Base-by-base conservation (phyloP, 768 basidiomycete genomes). In the Hygrocybe punicea region DNA sequence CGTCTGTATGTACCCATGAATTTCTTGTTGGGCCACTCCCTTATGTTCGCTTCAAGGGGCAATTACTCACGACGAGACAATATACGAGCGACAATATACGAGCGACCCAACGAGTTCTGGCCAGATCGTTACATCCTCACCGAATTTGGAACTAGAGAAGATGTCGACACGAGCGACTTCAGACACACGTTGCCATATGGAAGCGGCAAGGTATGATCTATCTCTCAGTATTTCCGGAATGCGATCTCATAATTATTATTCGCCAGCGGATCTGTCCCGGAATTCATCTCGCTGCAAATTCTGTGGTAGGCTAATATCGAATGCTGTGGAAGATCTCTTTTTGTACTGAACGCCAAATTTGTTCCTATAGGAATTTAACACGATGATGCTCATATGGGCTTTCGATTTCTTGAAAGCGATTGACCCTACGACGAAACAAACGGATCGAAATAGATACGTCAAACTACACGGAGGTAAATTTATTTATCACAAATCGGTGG, bases 331-430 rank as follows among this genome's bases (percentile, higher is more conserved):
- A 6, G 34, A 5, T 10, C 17, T 49, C 29, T 46, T 37, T 14
- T 25, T 54, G 19, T 36, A 50, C 45, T 7, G 14, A n/a, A 44
- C 19, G 40, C 11, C 37, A 34, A 23, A 39, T 46, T 14, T 17
- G 21, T n/a, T 51, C 51, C 25, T 3, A 13, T 42, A 68, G 67
- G 49, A 56, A 33, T 56, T 72, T 29, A 66, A 65, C 48, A 59
- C 54, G 5, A 68, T 68, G 64, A 66, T 63, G 45, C 63, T 72
- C 4, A 19, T 72, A 4, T 72, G 71, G 71, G 67, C 66, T 4
- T 72, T 72, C 62, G 57, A 67, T 24, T 72, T 69, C 55, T 9
- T 39, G 10, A 39, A 39, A n/a, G 36, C 36, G 36, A 9, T 39
- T n/a, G 36, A 59, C 2, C 6, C 60, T 0, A 57, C 39, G 1